These are phyloP conservation scores for Lasiosphaeris hirsuta DNA, from an alignment of 495 filamentous ascomycete species.

Conservation along the genomic window DNA sequence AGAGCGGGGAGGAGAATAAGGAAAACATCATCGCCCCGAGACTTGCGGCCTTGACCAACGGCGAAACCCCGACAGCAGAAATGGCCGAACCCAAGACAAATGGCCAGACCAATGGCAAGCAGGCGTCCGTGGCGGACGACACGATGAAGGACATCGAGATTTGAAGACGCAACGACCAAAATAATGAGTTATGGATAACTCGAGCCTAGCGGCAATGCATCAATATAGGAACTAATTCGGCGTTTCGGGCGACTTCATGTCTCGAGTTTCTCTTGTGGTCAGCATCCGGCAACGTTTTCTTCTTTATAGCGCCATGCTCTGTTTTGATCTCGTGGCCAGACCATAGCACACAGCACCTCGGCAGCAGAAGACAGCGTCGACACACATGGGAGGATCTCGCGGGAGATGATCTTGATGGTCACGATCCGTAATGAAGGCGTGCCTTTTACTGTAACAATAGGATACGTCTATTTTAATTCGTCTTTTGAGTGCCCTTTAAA, in stretches of 20 bases:
- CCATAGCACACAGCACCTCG: no score
- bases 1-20: constrained; percentile 45
- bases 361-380: no score
- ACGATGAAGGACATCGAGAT: constrained; percentile 60
- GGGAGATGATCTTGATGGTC: background rate
- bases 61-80: constrained; percentile 25
- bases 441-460: constrained; percentile 14
- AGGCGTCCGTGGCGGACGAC: constrained; percentile 38
- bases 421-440: background rate
- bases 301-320: background rate
- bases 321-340: background rate
- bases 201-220: constrained; percentile 11
- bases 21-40: constrained; percentile 26
- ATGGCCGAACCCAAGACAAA: constrained; percentile 14
- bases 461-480: constrained; percentile 12
- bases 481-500: background rate
- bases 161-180: constrained; percentile 23
- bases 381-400: background rate
- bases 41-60: constrained; percentile 29
- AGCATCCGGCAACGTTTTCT: constrained; percentile 10
- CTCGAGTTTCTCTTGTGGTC: background rate
- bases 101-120: constrained; percentile 34
- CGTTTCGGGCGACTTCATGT: constrained; percentile 11
- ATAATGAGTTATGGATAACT: constrained; percentile 5
- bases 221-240: background rate